A percentile compares a stretch with the other conserved stretches of the same genome.
These are phyloP conservation scores for Penicillium digitatum DNA, from an alignment of 2,329 filamentous ascomycete genomes.

Conservation along the genomic window DNA sequence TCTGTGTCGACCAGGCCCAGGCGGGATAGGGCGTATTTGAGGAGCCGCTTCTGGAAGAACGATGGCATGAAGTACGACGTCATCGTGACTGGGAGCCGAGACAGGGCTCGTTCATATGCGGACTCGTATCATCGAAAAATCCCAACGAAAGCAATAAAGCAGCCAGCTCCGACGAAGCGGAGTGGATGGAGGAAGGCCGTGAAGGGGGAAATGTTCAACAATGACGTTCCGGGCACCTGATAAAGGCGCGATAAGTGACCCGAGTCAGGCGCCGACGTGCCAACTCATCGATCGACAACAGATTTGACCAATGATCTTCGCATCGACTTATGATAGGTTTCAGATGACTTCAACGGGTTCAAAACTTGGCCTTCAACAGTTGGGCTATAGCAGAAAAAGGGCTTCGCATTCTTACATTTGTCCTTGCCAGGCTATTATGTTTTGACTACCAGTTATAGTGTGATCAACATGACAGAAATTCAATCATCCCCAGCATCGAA, in stretches of 20 bases:
- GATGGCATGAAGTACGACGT: slow-evolving; percentile 71
- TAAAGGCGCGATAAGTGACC: slow-evolving; percentile 25
- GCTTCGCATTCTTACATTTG: neutral
- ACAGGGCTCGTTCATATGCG: slow-evolving; percentile 26
- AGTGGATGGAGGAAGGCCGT: slow-evolving; percentile 4
- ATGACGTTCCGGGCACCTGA: slow-evolving; percentile 32
- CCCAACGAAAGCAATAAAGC: slow-evolving; percentile 8
- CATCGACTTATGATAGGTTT: neutral
- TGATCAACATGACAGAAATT: slow-evolving; percentile 17
- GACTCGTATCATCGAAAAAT: slow-evolving; percentile 29
- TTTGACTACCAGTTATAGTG: neutral
- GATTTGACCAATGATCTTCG: neutral
- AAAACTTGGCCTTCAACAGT: neutral
- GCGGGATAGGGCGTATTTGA: slow-evolving; percentile 78
- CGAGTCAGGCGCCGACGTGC: slow-evolving; percentile 20
- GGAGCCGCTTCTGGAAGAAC: slow-evolving; percentile 78
- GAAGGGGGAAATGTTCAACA: slow-evolving; percentile 15
- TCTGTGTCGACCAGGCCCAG: slow-evolving; percentile 86
- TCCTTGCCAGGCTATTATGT: neutral
- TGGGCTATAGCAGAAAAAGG: neutral
- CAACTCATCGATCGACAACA: slow-evolving; percentile 4
- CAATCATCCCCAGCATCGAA: slow-evolving; percentile 43
- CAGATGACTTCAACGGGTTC: neutral
- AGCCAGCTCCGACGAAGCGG: slow-evolving; percentile 5
- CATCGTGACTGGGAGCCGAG: slow-evolving; percentile 51